Base-by-base conservation (phyloP, 495 filamentous ascomycete genomes). In the Cudoniella acicularis region DNA sequence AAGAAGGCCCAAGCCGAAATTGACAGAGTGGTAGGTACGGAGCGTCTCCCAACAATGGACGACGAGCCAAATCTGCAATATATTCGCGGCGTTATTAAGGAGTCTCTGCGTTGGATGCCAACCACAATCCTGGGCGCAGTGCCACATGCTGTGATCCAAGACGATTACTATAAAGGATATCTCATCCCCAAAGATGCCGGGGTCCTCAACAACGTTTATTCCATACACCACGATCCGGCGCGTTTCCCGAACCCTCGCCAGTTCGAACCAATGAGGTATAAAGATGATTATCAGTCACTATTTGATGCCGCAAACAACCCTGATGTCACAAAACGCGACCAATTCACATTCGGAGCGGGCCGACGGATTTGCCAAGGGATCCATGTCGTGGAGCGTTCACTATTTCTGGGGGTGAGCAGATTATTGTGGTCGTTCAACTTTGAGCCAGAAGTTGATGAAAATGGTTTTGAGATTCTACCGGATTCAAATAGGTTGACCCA, bases 61-160 rank as follows among this genome's bases (percentile, higher is more conserved):
- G 82, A 86, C 60, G 67, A 77, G 30, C 66, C 68, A 3, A 70
- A 73, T 26, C 70, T 87, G 3, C 78, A 74, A 2, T 86, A 86
- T 65, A 72, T 72, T n/a, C 60, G 64, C 52, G 72, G 77, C 6
- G 57, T 84, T 2, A 73, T 83, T 18, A 80, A 83, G 41, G 85
- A 87, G 64, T 78, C 74, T 21, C 76, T 86, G 36, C 74, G 84
- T 51, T 86, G 85, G 80, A 41, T 9, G 9, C 36, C 36, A 41
- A 73, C 84, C n/a, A 81, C 79, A 0, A 81, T 80, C 0, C 73
- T 84, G 23, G 82, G 84, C 10, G 75, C 52, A 0, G 70, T 88
- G 20, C 79, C 87, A 0, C 86, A 89, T 56, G 70, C 71, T 4
- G 73, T 75, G 3, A 65, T 68, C 20, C 66, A 77, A n/a, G 84